Percentiles rank a stretch among this genome's conserved stretches.
Evolutionary conservation across 1,284 basidiomycete genomes (phyloP).

Genomic region (Puccinia hordei): DNA sequence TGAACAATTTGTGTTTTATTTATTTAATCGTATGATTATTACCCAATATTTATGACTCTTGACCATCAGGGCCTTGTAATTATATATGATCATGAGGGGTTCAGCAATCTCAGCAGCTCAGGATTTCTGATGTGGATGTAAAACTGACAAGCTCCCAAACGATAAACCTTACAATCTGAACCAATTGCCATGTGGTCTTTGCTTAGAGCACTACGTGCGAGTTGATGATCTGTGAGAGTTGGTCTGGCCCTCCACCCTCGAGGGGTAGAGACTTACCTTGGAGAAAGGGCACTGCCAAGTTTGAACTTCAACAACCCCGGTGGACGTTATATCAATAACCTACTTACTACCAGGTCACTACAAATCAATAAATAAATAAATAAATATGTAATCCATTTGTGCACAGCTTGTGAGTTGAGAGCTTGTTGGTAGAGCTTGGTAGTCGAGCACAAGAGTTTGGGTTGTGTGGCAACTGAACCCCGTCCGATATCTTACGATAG

Average conservation of each 20-base stretch:
- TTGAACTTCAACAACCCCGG: background rate
- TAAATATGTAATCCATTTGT: constrained; percentile 11
- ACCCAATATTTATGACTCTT: too few species aligned
- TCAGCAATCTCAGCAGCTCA: too few species aligned
- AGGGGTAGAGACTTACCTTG: background rate
- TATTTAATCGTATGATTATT: too few species aligned
- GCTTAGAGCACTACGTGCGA: background rate
- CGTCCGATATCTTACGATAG: constrained; percentile 1
- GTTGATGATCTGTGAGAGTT: background rate
- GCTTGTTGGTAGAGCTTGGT: background rate
- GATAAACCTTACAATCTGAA: too few species aligned
- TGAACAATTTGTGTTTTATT: too few species aligned
- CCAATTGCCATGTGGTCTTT: background rate
- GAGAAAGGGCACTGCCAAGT: constrained; percentile 7
- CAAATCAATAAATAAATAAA: too few species aligned
- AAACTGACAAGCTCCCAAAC: too few species aligned
- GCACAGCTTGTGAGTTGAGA: constrained; percentile 1
- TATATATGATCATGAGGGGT: too few species aligned
- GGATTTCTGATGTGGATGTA: too few species aligned
- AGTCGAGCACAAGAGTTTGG: background rate
- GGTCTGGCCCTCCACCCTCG: background rate
- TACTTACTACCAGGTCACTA: background rate
- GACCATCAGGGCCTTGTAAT: too few species aligned
- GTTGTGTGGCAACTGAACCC: background rate
- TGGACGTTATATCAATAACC: background rate